Evolutionary conservation across 2,329 filamentous ascomycete species (phyloP).

Genomic region (Metarhizium anisopliae): DNA sequence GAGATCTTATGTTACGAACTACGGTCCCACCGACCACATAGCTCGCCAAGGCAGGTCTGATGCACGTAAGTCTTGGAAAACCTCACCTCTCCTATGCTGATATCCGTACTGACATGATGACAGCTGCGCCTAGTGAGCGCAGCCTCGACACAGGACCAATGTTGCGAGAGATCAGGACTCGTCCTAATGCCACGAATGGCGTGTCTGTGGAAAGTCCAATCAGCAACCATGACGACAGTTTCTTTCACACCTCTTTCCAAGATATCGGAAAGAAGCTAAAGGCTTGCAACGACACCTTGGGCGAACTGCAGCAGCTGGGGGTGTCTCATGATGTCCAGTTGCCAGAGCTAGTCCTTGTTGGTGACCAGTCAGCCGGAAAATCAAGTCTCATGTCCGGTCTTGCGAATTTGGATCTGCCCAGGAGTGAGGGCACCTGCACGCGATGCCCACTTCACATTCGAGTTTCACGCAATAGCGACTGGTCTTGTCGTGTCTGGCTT

Average conservation of each 20-base stretch:
- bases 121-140: conserved; percentile 29
- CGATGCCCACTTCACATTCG: conserved; percentile 75
- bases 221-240: conserved; percentile 24
- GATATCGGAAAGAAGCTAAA: conserved; percentile 56
- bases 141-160: conserved; percentile 27
- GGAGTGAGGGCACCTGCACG: conserved; percentile 66
- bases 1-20: conserved; percentile 8
- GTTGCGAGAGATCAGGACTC: conserved; percentile 27
- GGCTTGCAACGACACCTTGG: conserved; percentile 55
- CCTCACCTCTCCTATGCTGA: neutral
- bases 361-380: conserved; percentile 80
- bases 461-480: conserved; percentile 47
- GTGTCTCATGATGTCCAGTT: conserved; percentile 63
- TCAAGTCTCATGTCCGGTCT: conserved; percentile 59
- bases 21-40: conserved; percentile 13
- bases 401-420: conserved; percentile 61
- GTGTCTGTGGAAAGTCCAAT: conserved; percentile 12
- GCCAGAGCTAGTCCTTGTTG: conserved; percentile 73
- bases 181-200: conserved; percentile 9
- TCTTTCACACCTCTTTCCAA: conserved; percentile 33
- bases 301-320: conserved; percentile 61
- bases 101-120: conserved; percentile 1
- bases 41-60: conserved; percentile 24
- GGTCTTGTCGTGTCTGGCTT: conserved; percentile 61
- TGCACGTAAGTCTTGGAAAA: conserved; percentile 24